Base-by-base conservation (phyloP, 129 eudicot genomes). In the Apium graveolens region DNA sequence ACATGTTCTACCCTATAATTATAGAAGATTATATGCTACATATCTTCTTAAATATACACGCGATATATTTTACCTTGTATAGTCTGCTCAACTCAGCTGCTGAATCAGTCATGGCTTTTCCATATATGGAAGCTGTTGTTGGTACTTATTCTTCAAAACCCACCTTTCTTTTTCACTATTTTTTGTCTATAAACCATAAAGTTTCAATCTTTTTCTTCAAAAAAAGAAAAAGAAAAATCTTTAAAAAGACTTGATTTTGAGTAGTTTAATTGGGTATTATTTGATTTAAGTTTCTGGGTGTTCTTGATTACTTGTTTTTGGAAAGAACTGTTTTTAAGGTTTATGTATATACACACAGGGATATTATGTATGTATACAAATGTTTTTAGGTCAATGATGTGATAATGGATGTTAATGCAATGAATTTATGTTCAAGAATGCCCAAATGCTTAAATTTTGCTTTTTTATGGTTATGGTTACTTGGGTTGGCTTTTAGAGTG, bases 111-210 rank as follows among this genome's bases (percentile, higher is more conserved):
- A 92, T 92, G 97, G 91, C 97, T 86, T 92, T 92, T 75, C 96
- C 96, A 2, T 92, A 90, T 85, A 82, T 92, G 89, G 97, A 92
- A 84, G 92, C 97, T 44, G 97, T 88, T 39, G 93, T 90, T 57
- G 92, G 97, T 92, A 88, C 26, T 1, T 73, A 46, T 24, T 78
- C 74, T 78, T 29, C 11, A 57, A n/a, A 14, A 0, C 45, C 13
- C 32, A 4, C 1, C 4, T 41, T 5, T 24, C 4, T n/a, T 60
- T 60, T 26, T 55, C 3, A 51, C 62, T 2, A 7, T 5, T 21
- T 24, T 11, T 1, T 73, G 24, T 12, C 2, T 57, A 21, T n/a
- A 24, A 1, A 24, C 31, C 65, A n/a, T 57, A 24, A 60, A 60
- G 14, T 60, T 60, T 1, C 12, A n/a, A 60, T 60, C 68, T 60